Conservation (phyloP, 176 grass and related monocot species). For the Juncus effusus region DNA sequence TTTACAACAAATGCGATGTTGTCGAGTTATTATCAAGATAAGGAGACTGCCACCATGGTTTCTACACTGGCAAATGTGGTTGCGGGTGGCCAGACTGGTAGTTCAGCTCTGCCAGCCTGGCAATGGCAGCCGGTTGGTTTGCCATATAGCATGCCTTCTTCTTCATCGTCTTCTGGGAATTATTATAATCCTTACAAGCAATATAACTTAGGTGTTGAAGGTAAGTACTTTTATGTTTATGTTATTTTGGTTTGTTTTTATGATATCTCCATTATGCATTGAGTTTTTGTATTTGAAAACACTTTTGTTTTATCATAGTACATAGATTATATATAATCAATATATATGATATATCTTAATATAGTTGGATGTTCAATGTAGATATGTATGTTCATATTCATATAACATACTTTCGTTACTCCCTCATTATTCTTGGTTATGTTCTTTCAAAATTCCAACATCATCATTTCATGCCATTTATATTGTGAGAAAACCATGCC, state of each 20-base stretch:
- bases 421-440: no score
- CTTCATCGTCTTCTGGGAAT: conserved; percentile 16
- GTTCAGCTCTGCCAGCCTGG: background rate
- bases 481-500: no score
- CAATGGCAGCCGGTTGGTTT: background rate
- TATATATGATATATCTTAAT: no score
- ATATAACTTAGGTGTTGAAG: conserved; percentile 19
- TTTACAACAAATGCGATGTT: conserved; percentile 26
- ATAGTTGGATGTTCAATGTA: no score
- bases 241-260: background rate
- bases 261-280: background rate
- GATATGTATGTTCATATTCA: no score
- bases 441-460: no score
- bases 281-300: background rate
- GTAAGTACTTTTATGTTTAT: conserved; percentile 14
- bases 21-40: conserved; percentile 39
- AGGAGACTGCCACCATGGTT: conserved; percentile 67
- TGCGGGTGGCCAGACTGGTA: conserved; percentile 17
- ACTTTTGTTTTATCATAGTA: no score
- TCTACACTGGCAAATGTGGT: conserved; percentile 67
- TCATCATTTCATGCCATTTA: no score
- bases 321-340: no score
- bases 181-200: conserved; percentile 22
- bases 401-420: no score
- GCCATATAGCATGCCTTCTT: background rate